These are phyloP conservation scores for Metarhizium album DNA, from an alignment of 2,329 filamentous ascomycete species.

Conservation along the genomic window DNA sequence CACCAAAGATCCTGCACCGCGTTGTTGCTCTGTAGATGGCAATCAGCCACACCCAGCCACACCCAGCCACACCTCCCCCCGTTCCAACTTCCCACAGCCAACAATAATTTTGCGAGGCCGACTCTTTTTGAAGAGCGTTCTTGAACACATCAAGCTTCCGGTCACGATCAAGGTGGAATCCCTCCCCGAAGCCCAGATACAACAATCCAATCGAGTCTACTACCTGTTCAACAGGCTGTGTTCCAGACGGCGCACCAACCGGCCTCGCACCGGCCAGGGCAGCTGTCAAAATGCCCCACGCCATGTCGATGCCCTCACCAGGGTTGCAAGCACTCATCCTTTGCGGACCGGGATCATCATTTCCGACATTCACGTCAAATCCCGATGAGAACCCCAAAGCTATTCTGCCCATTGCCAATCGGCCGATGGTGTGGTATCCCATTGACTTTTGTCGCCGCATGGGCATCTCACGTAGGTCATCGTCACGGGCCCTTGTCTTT, in stretches of 20 bases:
- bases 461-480: conserved; percentile 57
- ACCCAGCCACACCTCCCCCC: background rate
- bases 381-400: conserved; percentile 75
- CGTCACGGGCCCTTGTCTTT: background rate
- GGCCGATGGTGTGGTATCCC: conserved; percentile 85
- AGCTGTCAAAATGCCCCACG: conserved; percentile 55
- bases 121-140: conserved; percentile 1
- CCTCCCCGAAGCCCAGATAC: background rate
- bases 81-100: background rate
- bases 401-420: conserved; percentile 69
- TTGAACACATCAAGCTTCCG: background rate
- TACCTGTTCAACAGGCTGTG: background rate
- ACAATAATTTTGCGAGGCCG: conserved; percentile 2
- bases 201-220: background rate
- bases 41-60: conserved; percentile 1
- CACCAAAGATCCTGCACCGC: conserved; percentile 9
- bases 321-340: conserved; percentile 77
- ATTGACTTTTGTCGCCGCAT: conserved; percentile 77
- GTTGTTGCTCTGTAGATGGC: background rate
- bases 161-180: background rate
- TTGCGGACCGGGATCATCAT: conserved; percentile 71
- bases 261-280: background rate
- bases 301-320: conserved; percentile 58
- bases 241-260: background rate
- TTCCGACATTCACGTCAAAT: conserved; percentile 72